A percentile compares a stretch with the other conserved stretches of the same genome.
phyloP scores from a whole-genome alignment of 495 filamentous ascomycete species.

The Lindgomyces ingoldianus region DNA sequence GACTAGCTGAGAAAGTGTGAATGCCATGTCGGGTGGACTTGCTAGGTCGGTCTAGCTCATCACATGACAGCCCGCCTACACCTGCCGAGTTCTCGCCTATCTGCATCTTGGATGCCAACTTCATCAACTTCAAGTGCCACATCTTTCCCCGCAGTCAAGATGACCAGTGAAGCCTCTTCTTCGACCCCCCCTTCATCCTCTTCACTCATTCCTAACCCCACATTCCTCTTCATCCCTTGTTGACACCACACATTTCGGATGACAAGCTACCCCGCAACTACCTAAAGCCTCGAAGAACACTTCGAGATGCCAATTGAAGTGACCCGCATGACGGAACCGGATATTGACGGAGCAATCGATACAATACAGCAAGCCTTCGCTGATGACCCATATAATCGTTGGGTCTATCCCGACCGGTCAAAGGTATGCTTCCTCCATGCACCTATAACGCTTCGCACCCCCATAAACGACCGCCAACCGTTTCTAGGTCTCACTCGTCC shows the following conservation, averaged over 20 bases:
- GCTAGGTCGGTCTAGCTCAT: neutral
- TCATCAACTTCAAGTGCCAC: neutral
- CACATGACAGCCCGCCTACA: conserved; percentile 1
- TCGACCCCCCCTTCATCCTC: neutral
- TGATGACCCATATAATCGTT: conserved; percentile 66
- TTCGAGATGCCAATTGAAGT: conserved; percentile 50
- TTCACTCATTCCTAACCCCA: neutral
- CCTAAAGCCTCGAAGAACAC: neutral
- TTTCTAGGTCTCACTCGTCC: conserved; percentile 54
- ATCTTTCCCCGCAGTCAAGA: neutral
- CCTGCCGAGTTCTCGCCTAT: conserved; percentile 7
- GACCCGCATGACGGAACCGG: conserved; percentile 55
- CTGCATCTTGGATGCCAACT: neutral
- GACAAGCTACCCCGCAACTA: neutral
- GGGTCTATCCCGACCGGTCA: conserved; percentile 58
- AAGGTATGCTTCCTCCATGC: conserved; percentile 50
- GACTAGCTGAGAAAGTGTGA: neutral
- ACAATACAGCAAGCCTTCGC: conserved; percentile 62
- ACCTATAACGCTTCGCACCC: neutral
- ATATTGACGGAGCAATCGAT: conserved; percentile 63
- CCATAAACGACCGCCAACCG: conserved; percentile 26
- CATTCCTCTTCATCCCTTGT: neutral
- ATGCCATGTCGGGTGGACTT: neutral
- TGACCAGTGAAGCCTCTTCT: neutral
- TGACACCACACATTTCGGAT: neutral